Evolutionary conservation across 129 eudicot species (phyloP).

Genomic region (sunflower (Helianthus annuus)): HanXRQr2.0-SUNRISE NC_035436.2:174940015-174940514

Average conservation of each 20-base stretch:
- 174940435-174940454: neutral
- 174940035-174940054: too few species aligned
- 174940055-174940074: too few species aligned
- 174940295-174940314: constrained; percentile 6
- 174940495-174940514: constrained; percentile 15
- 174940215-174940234: too few species aligned
- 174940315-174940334: neutral
- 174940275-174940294: constrained; percentile 5
- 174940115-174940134: constrained; percentile 2
- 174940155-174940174: neutral
- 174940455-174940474: too few species aligned
- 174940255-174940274: neutral
- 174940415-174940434: neutral
- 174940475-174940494: neutral
- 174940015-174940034: too few species aligned
- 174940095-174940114: neutral
- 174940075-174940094: neutral
- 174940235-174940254: too few species aligned
- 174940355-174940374: neutral
- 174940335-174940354: neutral
- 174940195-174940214: neutral
- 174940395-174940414: neutral
- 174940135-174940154: neutral
- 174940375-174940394: neutral
- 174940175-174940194: neutral